phyloP scores from a whole-genome alignment of 2,329 filamentous ascomycete species.

The Penicillium sp. region DNA sequence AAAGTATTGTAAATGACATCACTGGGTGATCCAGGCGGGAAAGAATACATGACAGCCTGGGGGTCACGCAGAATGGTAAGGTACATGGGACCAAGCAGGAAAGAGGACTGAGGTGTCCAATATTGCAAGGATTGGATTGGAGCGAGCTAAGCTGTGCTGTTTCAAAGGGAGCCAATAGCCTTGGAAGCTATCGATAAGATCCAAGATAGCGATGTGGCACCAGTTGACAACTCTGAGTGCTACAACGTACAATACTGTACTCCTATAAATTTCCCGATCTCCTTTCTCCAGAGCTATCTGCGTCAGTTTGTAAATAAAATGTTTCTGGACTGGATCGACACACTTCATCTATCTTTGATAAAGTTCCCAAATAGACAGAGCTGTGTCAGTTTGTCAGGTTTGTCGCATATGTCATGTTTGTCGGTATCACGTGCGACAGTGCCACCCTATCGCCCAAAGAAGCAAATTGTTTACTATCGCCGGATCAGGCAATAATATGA shows the following conservation, averaged over 20 bases:
- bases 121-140: neutral
- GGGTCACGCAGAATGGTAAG: neutral
- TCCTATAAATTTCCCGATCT: no score
- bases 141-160: neutral
- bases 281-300: no score
- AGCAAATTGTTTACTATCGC: slow-evolving; percentile 25
- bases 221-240: neutral
- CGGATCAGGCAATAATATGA: slow-evolving; percentile 17
- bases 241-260: neutral
- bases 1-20: slow-evolving; percentile 21
- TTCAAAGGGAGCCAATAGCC: neutral
- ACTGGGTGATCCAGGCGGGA: slow-evolving; percentile 4
- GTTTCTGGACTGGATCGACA: no score
- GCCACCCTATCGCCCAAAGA: slow-evolving; percentile 21
- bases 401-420: neutral
- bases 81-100: neutral
- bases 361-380: no score
- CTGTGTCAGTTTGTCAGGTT: neutral
- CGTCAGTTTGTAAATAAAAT: no score
- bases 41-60: neutral
- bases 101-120: neutral
- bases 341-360: no score
- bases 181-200: neutral
- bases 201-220: neutral
- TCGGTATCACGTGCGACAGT: neutral